These are phyloP conservation scores for Backusella mclennaniae DNA, from an alignment of 192 early-diverging fungal species.

Conservation along the genomic window DNA sequence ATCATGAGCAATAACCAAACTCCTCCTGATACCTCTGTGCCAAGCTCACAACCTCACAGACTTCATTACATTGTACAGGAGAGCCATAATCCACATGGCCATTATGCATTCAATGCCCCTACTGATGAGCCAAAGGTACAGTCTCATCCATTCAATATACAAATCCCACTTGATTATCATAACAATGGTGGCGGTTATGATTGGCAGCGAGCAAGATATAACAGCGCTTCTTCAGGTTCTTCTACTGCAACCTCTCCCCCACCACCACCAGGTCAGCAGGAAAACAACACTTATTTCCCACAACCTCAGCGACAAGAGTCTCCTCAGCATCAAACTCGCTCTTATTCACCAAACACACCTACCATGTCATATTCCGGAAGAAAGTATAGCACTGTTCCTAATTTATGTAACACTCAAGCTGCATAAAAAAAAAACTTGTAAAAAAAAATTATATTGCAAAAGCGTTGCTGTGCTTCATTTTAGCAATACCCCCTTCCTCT, in stretches of 20 bases:
- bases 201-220: constrained; percentile 14
- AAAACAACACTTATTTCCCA: not conserved
- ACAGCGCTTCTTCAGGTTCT: constrained; percentile 8
- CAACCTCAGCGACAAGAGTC: not conserved
- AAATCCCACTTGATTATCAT: not conserved
- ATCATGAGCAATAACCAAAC: not conserved
- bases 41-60: not conserved
- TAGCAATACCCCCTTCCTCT: not conserved
- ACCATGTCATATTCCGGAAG: not conserved
- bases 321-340: not conserved
- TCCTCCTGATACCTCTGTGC: not conserved
- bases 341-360: not conserved
- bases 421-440: constrained; percentile 2
- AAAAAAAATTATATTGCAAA: not conserved
- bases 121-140: not conserved
- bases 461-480: constrained; percentile 1
- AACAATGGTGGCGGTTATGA: constrained; percentile 1
- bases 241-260: constrained; percentile 9
- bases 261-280: not conserved
- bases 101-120: not conserved
- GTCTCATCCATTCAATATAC: constrained; percentile 7
- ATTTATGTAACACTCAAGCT: constrained; percentile 8
- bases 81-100: not conserved
- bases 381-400: constrained; percentile 12
- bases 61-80: constrained; percentile 2